Evolutionary conservation across 2,329 filamentous ascomycete genomes (phyloP).

Genomic region (Alternaria incomplexa): DNA sequence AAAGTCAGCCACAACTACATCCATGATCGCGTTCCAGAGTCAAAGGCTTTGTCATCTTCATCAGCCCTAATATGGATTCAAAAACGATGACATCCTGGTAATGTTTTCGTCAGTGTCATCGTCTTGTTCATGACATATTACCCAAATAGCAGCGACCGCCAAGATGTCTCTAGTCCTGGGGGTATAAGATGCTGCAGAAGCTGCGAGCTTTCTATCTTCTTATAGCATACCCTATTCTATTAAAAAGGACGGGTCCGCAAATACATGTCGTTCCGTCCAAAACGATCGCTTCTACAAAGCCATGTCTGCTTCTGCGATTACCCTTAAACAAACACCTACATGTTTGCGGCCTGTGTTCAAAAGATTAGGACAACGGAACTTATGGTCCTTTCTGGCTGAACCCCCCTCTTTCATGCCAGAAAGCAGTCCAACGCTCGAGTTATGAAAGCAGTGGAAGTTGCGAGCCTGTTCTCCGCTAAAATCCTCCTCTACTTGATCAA

Average conservation of each 20-base stretch:
- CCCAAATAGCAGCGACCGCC: not conserved
- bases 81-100: accelerated
- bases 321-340: accelerated
- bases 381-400: accelerated
- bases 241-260: too few relatives aligned
- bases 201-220: not conserved
- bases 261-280: too few relatives aligned
- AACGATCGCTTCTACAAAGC: too few relatives aligned
- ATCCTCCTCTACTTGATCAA: not conserved
- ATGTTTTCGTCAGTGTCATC: not conserved
- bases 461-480: too few relatives aligned
- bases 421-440: not conserved
- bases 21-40: not conserved
- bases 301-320: not conserved
- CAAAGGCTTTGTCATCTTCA: accelerated
- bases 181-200: not conserved
- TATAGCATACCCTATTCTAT: accelerated
- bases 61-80: not conserved
- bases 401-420: not conserved
- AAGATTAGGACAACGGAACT: not conserved
- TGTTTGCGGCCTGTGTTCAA: not conserved
- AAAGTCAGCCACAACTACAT: not conserved
- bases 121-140: not conserved
- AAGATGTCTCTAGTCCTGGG: not conserved
- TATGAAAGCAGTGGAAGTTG: not conserved